Evolutionary conservation across 305 asterid species (phyloP).

Genomic region (Striga hermonthica): DNA sequence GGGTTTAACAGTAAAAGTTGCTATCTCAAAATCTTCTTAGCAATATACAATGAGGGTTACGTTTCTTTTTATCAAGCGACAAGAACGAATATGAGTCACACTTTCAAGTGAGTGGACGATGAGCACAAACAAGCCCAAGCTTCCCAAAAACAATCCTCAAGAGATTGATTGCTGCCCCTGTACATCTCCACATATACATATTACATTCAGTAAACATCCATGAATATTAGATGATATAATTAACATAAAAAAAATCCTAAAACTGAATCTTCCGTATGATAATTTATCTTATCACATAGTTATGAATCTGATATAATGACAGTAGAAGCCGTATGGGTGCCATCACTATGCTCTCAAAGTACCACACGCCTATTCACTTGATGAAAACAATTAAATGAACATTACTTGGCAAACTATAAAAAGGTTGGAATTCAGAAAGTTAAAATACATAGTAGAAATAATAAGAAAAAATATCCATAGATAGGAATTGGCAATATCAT

Average conservation of each 20-base stretch:
- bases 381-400: too few species aligned
- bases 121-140: constrained; percentile 99
- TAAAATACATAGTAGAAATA: too few species aligned
- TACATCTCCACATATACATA: constrained; percentile 33
- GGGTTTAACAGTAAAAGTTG: constrained; percentile 31
- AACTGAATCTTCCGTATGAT: too few species aligned
- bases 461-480: too few species aligned
- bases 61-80: constrained; percentile 33
- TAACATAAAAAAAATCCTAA: neutral
- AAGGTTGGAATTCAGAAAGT: too few species aligned
- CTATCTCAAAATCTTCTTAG: constrained; percentile 30
- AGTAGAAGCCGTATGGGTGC: too few species aligned
- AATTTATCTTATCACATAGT: too few species aligned
- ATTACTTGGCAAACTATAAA: too few species aligned
- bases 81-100: constrained; percentile 46
- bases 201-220: constrained; percentile 28
- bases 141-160: constrained; percentile 99
- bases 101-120: constrained; percentile 95
- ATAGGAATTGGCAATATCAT: too few species aligned
- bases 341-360: too few species aligned
- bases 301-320: too few species aligned
- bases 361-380: too few species aligned
- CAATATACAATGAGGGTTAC: constrained; percentile 33
- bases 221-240: constrained; percentile 16
- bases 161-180: constrained; percentile 73